phyloP scores from a whole-genome alignment of 1,284 basidiomycete genomes.

The Ganoderma sinense region DNA sequence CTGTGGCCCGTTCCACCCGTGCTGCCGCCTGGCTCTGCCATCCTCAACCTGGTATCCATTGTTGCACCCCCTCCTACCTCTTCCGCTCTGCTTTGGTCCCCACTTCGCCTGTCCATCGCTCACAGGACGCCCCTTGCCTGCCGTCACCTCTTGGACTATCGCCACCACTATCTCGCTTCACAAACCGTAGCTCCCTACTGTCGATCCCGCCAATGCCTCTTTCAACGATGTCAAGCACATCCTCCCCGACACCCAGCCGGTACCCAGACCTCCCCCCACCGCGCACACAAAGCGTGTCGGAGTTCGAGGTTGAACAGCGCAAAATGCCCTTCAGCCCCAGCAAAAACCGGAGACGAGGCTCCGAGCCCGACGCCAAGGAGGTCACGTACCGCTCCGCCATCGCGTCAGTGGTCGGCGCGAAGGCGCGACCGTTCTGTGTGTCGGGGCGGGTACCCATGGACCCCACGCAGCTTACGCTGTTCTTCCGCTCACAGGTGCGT shows the following conservation, averaged over 20 bases:
- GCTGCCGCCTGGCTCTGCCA: slow-evolving; percentile 17
- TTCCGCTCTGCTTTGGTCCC: slow-evolving; percentile 3
- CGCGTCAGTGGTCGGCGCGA: slow-evolving; percentile 62
- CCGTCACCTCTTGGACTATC: not conserved
- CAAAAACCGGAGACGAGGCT: slow-evolving; percentile 38
- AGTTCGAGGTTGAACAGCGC: slow-evolving; percentile 65
- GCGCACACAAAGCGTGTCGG: slow-evolving; percentile 40
- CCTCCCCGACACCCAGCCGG: slow-evolving; percentile 38
- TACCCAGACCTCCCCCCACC: slow-evolving; percentile 42
- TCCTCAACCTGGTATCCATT: slow-evolving; percentile 15
- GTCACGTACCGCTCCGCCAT: slow-evolving; percentile 63
- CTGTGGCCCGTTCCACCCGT: slow-evolving; percentile 14
- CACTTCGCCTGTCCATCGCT: not conserved
- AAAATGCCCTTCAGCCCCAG: slow-evolving; percentile 33
- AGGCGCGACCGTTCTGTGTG: slow-evolving; percentile 68
- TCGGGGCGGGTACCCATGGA: slow-evolving; percentile 77
- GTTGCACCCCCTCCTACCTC: slow-evolving; percentile 14
- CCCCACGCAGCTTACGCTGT: slow-evolving; percentile 69
- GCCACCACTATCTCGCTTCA: not conserved
- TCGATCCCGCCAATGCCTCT: slow-evolving; percentile 28
- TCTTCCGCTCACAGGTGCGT: slow-evolving; percentile 80
- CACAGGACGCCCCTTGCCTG: not conserved
- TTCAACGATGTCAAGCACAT: slow-evolving; percentile 37
- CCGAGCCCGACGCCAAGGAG: slow-evolving; percentile 55
- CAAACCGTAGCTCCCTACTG: not conserved